A percentile compares a stretch with the other conserved stretches of the same genome.
Evolutionary conservation across 805 yeast species (phyloP).

Genomic region (Yarrowia sp.): DNA sequence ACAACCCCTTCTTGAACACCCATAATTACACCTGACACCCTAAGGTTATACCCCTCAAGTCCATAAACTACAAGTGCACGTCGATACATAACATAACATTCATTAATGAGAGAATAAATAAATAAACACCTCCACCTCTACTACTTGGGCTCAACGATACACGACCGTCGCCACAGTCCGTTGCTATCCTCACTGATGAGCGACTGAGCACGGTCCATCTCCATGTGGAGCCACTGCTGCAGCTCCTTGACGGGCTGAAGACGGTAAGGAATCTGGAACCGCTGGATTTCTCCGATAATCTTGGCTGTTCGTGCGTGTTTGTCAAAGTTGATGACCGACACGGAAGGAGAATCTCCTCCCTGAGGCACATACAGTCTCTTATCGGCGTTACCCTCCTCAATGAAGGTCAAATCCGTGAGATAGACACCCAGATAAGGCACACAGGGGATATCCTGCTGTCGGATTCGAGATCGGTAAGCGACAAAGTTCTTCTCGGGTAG

Average conservation of each 20-base stretch:
- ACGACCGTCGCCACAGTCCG: conserved; percentile 41
- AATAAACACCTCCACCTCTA: not conserved
- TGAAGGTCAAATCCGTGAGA: conserved; percentile 40
- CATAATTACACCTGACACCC: no score
- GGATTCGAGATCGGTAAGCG: conserved; percentile 37
- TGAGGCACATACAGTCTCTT: conserved; percentile 27
- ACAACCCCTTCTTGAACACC: not conserved
- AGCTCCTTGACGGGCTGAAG: conserved; percentile 32
- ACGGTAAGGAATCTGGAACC: conserved; percentile 36
- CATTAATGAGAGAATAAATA: conserved; percentile 14
- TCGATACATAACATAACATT: not conserved
- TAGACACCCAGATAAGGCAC: conserved; percentile 42
- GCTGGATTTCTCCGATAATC: conserved; percentile 39
- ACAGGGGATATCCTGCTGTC: conserved; percentile 34
- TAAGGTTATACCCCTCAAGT: no score
- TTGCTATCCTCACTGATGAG: conserved; percentile 36
- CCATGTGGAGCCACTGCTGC: conserved; percentile 39
- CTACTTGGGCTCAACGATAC: conserved; percentile 39
- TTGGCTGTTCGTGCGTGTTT: conserved; percentile 37
- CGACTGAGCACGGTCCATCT: conserved; percentile 38
- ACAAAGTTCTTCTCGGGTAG: conserved; percentile 41
- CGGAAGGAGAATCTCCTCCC: conserved; percentile 29
- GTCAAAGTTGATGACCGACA: conserved; percentile 39
- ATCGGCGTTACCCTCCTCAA: conserved; percentile 41
- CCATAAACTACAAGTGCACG: no score